These are phyloP conservation scores for Melanomma pulvis-pyrius DNA, from an alignment of 495 filamentous ascomycete genomes.

Conservation along the genomic window DNA sequence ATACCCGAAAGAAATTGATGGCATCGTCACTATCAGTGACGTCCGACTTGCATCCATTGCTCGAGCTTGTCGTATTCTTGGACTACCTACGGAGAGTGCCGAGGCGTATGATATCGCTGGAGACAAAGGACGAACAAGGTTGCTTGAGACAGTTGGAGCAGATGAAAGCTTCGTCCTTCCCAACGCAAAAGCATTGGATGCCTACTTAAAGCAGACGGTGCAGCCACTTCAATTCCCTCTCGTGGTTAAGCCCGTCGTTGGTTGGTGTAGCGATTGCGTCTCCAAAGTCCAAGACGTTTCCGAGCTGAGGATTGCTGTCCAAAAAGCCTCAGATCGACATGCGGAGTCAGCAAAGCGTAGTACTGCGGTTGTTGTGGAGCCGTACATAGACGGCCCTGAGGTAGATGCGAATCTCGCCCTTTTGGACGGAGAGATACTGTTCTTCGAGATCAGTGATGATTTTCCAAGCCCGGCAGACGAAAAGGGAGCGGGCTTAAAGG, in stretches of 20 bases:
- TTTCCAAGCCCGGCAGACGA: slow-evolving; percentile 54
- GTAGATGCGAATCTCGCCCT: slow-evolving; percentile 59
- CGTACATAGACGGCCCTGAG: slow-evolving; percentile 52
- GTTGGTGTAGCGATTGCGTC: slow-evolving; percentile 51
- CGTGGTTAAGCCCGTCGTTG: slow-evolving; percentile 53
- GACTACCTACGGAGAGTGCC: slow-evolving; percentile 43
- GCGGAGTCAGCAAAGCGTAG: background rate
- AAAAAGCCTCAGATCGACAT: slow-evolving; percentile 33
- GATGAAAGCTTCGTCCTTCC: slow-evolving; percentile 36
- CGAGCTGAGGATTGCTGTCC: slow-evolving; percentile 6
- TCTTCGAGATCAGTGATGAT: slow-evolving; percentile 56
- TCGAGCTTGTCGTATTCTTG: slow-evolving; percentile 14
- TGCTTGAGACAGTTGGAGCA: slow-evolving; percentile 42
- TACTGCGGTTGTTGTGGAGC: slow-evolving; percentile 13
- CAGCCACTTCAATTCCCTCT: slow-evolving; percentile 44
- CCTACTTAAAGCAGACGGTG: background rate
- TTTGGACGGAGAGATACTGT: slow-evolving; percentile 53
- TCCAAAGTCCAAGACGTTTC: slow-evolving; percentile 43
- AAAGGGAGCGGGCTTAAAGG: background rate
- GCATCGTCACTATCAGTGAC: slow-evolving; percentile 17
- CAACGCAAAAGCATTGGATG: slow-evolving; percentile 1
- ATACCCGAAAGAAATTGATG: slow-evolving; percentile 8
- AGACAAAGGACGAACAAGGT: slow-evolving; percentile 50
- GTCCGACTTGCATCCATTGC: background rate
- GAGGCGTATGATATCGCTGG: slow-evolving; percentile 49